These are phyloP conservation scores for Fraxinus sp. DNA, from an alignment of 305 asterid species.

Conservation along the genomic window DNA sequence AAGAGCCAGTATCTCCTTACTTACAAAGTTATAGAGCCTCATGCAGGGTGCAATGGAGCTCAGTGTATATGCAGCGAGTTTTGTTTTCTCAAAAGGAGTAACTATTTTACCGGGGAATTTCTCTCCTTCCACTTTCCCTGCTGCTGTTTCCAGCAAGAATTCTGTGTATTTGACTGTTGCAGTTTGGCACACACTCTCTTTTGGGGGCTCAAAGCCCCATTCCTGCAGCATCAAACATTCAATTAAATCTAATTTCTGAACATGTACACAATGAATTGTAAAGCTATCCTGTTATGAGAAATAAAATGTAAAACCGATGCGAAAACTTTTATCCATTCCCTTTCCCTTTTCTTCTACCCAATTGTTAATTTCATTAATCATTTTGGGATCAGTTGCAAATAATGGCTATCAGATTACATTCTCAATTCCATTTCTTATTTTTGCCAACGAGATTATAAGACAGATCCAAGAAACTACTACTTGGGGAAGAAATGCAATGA, in stretches of 20 bases:
- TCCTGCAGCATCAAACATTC: conserved; percentile 35
- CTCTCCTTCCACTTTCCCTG: conserved; percentile 61
- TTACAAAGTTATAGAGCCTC: conserved; percentile 59
- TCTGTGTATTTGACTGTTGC: conserved; percentile 53
- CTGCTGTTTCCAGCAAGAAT: conserved; percentile 65
- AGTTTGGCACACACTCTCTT: conserved; percentile 38
- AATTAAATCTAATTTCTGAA: background rate
- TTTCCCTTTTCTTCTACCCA: background rate
- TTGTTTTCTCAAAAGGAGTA: conserved; percentile 72
- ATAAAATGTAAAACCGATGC: background rate
- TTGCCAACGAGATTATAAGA: background rate
- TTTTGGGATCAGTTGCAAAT: background rate
- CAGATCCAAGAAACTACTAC: conserved; percentile 7
- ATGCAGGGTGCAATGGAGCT: conserved; percentile 71
- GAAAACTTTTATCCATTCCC: background rate
- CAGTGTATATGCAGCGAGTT: conserved; percentile 62
- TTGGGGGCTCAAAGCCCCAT: conserved; percentile 70
- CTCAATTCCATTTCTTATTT: background rate
- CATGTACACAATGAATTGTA: background rate
- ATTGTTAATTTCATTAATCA: background rate
- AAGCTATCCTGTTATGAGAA: background rate
- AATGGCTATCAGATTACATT: conserved; percentile 3
- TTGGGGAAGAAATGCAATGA: background rate
- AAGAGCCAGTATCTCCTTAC: conserved; percentile 49
- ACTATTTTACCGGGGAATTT: conserved; percentile 50